Evolutionary conservation across 257 asterid species (phyloP), one percentile per base, ranked within the genome.

Genomic region (Oldenlandia corymbosa): DNA sequence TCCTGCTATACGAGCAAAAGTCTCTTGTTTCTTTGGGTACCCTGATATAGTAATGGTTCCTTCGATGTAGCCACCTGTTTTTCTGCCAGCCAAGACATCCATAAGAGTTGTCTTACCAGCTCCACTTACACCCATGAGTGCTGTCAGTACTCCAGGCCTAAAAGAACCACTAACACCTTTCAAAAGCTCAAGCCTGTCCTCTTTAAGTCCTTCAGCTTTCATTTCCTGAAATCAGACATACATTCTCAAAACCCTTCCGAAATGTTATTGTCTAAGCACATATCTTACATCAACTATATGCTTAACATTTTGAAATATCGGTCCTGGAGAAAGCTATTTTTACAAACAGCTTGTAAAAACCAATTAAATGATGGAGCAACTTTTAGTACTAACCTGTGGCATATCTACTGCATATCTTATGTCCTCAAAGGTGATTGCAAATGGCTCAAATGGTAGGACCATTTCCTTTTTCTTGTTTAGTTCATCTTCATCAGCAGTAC

Each of bases 81-180:
- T 91, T 70, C 98, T 67, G 55, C 95, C 96, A n/a, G 98, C 91
- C 67, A 91, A 83, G 58, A 88, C 98, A 74, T 91, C 98, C 98
- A 91, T 84, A 53, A 91, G 85, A 62, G 98, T 91, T 31, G 96
- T 91, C 80, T 91, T 91, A n/a, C 95, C 98, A 63, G 98, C 98
- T 37, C 98, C 98, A 58, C 96, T 91, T 12, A 91, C 96, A 28
- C 98, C 98, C 57, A 91, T 81, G 62, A 91, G 75, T 51, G 98
- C 98, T 39, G 98, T 91, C 68, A 91, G 85, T 57, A 91, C 90
- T 1, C 98, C 95, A 1, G 96, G 98, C 62, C 78, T 83, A 65
- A 91, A 88, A 63, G 88, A 88, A 42, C 98, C 98, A 21, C 84
- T 84, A 14, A 91, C 82, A 56, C 86, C 80, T 52, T 73, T 88